Evolutionary conservation across 2,329 filamentous ascomycete genomes (phyloP), one percentile per base, ranked within the genome.

Genomic region (Paraphaeosphaeria sporulosa): DNA sequence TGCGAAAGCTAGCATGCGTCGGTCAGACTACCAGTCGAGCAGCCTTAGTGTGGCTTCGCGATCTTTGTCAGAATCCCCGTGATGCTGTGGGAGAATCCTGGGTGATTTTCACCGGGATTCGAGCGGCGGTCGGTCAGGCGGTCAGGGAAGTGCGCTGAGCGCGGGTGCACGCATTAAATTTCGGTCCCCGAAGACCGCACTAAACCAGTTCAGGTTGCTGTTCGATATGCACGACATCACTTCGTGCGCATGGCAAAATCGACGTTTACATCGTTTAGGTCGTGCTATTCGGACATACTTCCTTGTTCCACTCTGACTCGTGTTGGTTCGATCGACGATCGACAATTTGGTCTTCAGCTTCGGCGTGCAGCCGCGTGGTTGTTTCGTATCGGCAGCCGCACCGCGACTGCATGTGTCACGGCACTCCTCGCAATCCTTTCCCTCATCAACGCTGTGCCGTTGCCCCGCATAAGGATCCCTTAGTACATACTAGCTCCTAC

Each of bases 41-140:
- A 43, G 25, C 38, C 36, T 32, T 32, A 44, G 38, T 25, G 51
- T 54, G 40, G 51, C 51, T 54, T 54, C 25, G 25, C 38, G 15
- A 38, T 44, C 38, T 43, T 54, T 44, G 51, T 54, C 51, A 44
- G 51, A 54, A 54, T 30, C 17, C 38, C 51, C 51, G 51, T 54
- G 51, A 43, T 54, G 40, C 51, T 54, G 51, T 44, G 32, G 51
- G 34, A 44, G 38, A 3, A 44, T 44, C 23, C 51, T 44, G 38
- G 51, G 32, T 54, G 38, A 54, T 54, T 23, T 38, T 38, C 51
- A 23, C 51, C 51, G 51, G 51, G 51, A 54, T 54, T 19, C 25
- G 51, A 54, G 51, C 40, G 51, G 43, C 43, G 6, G 25, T 54
- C 40, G 51, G 38, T 21, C 51, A 54, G 51, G 51, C 40, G 38